phyloP scores from a whole-genome alignment of 176 grass and related monocot genomes.

The Rhipidocladum racemiflorum region DNA sequence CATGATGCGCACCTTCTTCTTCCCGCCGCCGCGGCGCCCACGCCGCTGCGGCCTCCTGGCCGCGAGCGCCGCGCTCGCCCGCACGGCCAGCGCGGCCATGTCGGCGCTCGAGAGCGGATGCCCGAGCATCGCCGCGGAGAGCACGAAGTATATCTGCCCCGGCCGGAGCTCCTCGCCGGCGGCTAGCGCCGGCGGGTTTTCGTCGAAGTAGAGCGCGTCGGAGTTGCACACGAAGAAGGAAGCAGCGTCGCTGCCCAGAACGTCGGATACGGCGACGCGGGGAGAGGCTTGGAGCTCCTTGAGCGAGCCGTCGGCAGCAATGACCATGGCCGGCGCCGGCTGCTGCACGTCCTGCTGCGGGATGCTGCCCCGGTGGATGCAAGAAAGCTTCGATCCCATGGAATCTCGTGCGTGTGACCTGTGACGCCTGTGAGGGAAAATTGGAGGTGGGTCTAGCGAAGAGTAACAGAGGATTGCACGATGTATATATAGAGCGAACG shows the following conservation, averaged over 20 bases:
- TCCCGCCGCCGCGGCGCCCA: neutral
- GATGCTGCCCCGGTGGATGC: constrained; percentile 1
- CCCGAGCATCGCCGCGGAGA: constrained; percentile 34
- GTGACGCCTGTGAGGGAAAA: too few relatives aligned
- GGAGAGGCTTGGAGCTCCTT: constrained; percentile 11
- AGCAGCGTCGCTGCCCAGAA: neutral
- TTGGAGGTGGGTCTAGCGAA: too few relatives aligned
- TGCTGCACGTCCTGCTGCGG: neutral
- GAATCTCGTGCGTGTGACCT: too few relatives aligned
- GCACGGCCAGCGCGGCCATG: constrained; percentile 46
- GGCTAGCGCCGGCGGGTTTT: neutral
- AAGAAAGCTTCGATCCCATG: constrained; percentile 46
- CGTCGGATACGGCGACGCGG: constrained; percentile 3
- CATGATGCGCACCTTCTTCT: constrained; percentile 28
- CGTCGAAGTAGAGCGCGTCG: constrained; percentile 44
- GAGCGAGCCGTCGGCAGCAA: constrained; percentile 47
- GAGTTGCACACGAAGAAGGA: constrained; percentile 42
- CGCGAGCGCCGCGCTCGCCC: constrained; percentile 42
- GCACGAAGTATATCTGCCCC: constrained; percentile 54
- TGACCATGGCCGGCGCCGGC: constrained; percentile 28
- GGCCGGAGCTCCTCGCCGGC: constrained; percentile 1
- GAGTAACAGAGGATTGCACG: too few relatives aligned
- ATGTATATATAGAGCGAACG: too few relatives aligned
- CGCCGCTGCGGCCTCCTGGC: neutral
- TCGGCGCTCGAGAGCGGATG: constrained; percentile 27